Percentiles rank a stretch among this genome's conserved stretches.
phyloP scores from a whole-genome alignment of 2,329 filamentous ascomycete genomes.

The Botrytis galanthina region DNA sequence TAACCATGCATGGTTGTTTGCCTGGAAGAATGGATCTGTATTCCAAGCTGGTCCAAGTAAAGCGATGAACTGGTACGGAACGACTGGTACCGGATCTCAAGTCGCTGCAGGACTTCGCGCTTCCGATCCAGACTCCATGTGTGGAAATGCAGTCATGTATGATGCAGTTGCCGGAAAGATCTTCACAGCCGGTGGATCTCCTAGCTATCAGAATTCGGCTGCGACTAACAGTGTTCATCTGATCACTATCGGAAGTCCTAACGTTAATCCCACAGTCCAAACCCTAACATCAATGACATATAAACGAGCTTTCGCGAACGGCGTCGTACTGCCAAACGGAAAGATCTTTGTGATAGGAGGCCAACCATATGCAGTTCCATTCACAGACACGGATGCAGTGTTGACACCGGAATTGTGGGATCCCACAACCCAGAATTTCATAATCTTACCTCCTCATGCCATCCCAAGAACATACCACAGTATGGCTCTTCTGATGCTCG shows the following conservation, averaged over 20 bases:
- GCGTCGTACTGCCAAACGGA: conserved; percentile 50
- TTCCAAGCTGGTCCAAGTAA: conserved; percentile 37
- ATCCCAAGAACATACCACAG: conserved; percentile 52
- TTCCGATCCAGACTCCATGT: conserved; percentile 52
- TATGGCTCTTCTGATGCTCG: conserved; percentile 48
- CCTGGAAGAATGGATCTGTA: conserved; percentile 31
- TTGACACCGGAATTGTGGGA: conserved; percentile 48
- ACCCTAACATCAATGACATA: conserved; percentile 41
- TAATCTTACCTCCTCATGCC: conserved; percentile 40
- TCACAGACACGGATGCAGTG: conserved; percentile 45
- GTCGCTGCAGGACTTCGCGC: conserved; percentile 45
- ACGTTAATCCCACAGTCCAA: conserved; percentile 34
- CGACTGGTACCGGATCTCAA: conserved; percentile 43
- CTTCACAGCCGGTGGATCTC: conserved; percentile 50
- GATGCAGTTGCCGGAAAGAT: conserved; percentile 55
- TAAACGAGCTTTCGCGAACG: conserved; percentile 46
- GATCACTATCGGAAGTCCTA: conserved; percentile 46
- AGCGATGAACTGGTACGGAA: conserved; percentile 57
- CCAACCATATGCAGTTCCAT: conserved; percentile 44
- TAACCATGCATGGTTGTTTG: conserved; percentile 50
- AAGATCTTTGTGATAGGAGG: conserved; percentile 49
- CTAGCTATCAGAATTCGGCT: conserved; percentile 45
- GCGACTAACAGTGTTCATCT: conserved; percentile 48
- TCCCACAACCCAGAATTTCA: conserved; percentile 44
- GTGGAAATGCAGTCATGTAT: conserved; percentile 56